phyloP scores from a whole-genome alignment of 257 asterid genomes.

The Ocimum tenuiflorum region DNA sequence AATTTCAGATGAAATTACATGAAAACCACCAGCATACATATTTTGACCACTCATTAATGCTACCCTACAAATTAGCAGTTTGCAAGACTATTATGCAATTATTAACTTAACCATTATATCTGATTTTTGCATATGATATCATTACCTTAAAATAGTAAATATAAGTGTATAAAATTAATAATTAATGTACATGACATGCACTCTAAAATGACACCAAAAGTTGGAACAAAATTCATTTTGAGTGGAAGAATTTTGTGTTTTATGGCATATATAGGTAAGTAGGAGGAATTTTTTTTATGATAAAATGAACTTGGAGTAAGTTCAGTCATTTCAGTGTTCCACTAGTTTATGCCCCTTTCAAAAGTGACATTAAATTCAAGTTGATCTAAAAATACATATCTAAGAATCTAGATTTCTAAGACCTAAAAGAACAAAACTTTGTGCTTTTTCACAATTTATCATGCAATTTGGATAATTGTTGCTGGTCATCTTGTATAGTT shows the following conservation, averaged over 20 bases:
- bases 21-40: no score
- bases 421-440: background rate
- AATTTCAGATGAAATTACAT: no score
- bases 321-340: conserved; percentile 8
- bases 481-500: background rate
- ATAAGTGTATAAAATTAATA: no score
- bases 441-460: background rate
- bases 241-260: background rate
- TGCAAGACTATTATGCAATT: no score
- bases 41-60: no score
- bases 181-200: no score
- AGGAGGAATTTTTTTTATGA: background rate
- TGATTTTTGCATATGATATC: no score
- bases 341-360: conserved; percentile 5
- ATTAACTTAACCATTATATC: no score
- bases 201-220: no score
- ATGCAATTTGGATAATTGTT: background rate
- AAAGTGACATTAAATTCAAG: conserved; percentile 10
- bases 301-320: background rate
- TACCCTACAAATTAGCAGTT: no score
- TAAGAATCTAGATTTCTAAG: background rate
- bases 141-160: no score
- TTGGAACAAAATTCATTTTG: background rate
- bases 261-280: background rate
- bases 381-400: background rate